Conservation (phyloP, 2,329 filamentous ascomycete genomes). For the Aspergillus vadensis region DNA sequence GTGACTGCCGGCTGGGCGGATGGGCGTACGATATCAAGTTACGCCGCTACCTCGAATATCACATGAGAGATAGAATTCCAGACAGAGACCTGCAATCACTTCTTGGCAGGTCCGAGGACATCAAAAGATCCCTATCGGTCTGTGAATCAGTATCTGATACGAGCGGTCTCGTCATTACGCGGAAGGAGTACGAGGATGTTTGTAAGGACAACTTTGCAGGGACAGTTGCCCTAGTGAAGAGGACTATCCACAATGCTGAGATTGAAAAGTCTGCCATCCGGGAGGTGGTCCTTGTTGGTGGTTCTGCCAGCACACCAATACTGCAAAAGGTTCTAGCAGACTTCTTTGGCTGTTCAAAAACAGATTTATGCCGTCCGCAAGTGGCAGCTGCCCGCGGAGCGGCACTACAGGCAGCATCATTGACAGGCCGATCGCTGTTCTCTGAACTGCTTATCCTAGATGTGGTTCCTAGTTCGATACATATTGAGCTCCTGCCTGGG, state of each 20-base stretch:
- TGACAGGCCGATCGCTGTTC: not conserved
- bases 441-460: not conserved
- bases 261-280: not conserved
- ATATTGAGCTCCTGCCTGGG: not conserved
- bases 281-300: not conserved
- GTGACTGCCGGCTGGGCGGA: not conserved
- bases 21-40: not conserved
- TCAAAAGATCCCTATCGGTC: not conserved
- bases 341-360: not conserved
- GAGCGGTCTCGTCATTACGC: not conserved
- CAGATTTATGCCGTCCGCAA: not conserved
- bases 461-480: not conserved
- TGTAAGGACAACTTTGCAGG: not conserved
- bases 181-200: not conserved
- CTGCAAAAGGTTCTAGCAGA: not conserved
- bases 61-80: not conserved
- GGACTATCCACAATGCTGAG: not conserved
- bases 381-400: not conserved
- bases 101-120: not conserved
- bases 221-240: not conserved
- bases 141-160: not conserved
- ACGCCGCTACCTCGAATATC: not conserved
- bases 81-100: not conserved
- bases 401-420: not conserved
- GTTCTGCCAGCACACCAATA: not conserved